Conservation (phyloP, 23 red algal genomes). For the Gracilaria domingensis region DNA sequence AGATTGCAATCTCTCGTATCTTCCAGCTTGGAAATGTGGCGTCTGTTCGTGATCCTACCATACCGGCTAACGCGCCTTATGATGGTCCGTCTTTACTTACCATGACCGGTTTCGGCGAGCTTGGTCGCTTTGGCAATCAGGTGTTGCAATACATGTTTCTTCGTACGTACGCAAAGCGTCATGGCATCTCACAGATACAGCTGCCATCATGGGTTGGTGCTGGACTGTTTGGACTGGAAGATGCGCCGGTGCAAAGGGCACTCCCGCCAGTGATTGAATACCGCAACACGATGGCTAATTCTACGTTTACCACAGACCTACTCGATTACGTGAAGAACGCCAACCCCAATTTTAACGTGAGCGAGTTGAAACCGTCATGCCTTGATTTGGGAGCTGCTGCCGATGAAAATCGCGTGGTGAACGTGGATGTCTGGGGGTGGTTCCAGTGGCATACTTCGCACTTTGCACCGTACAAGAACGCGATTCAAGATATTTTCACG, state of each 20-base stretch:
- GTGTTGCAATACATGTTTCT: conserved; percentile 97
- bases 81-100: conserved; percentile 82
- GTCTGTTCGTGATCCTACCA: conserved; percentile 62
- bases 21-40: conserved; percentile 85
- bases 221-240: conserved; percentile 79
- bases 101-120: conserved; percentile 98
- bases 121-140: conserved; percentile 98
- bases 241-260: conserved; percentile 64
- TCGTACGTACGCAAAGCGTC: conserved; percentile 61
- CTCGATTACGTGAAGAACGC: conserved; percentile 93
- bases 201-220: conserved; percentile 92
- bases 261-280: conserved; percentile 91
- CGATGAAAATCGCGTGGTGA: conserved; percentile 10
- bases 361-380: conserved; percentile 53
- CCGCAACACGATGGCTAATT: conserved; percentile 86
- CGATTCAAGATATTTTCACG: conserved; percentile 80
- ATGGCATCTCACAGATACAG: conserved; percentile 75
- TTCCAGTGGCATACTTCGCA: conserved; percentile 98
- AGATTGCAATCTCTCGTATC: conserved; percentile 93
- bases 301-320: conserved; percentile 94
- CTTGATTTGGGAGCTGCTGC: neutral
- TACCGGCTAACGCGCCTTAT: conserved; percentile 83
- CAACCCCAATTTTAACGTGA: conserved; percentile 70
- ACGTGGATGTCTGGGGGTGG: conserved; percentile 99
- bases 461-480: conserved; percentile 82